A percentile compares a stretch with the other conserved stretches of the same genome.
These are phyloP conservation scores for Multifurca ochricompacta DNA, from an alignment of 768 basidiomycete species.

Conservation along the genomic window DNA sequence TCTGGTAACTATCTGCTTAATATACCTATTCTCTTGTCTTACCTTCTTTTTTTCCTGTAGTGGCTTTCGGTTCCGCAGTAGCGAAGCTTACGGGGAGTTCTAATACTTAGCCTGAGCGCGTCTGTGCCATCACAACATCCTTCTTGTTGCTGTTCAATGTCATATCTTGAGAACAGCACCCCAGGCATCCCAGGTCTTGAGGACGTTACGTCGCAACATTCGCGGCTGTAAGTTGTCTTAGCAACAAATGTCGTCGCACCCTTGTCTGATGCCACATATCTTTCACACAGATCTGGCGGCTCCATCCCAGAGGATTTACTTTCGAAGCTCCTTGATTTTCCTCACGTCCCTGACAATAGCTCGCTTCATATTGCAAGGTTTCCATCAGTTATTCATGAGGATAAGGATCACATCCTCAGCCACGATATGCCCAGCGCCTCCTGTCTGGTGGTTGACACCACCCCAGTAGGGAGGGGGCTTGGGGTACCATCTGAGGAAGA, in stretches of 20 bases:
- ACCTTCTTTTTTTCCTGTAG: not conserved
- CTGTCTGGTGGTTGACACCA: not conserved
- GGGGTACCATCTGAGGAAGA: not conserved
- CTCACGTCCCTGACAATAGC: not conserved
- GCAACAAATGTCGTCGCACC: not conserved
- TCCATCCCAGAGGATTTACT: constrained; percentile 6
- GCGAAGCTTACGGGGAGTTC: too few relatives aligned
- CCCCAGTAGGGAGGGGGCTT: not conserved
- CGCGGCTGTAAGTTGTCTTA: not conserved
- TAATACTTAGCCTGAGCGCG: not conserved
- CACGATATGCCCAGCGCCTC: not conserved
- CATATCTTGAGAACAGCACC: not conserved
- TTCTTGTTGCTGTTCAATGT: not conserved
- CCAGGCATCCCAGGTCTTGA: not conserved
- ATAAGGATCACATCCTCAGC: not conserved
- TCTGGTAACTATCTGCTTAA: constrained; percentile 7
- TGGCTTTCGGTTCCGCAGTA: not conserved
- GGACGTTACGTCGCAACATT: not conserved
- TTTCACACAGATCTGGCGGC: constrained; percentile 3
- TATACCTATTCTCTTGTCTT: not conserved
- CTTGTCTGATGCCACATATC: not conserved
- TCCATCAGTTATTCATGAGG: not conserved
- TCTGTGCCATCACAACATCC: not conserved
- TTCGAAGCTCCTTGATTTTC: constrained; percentile 5
- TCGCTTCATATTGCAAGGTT: not conserved